Base-by-base conservation (phyloP, 441 rosid species). In the Macaranga tanarius region DNA sequence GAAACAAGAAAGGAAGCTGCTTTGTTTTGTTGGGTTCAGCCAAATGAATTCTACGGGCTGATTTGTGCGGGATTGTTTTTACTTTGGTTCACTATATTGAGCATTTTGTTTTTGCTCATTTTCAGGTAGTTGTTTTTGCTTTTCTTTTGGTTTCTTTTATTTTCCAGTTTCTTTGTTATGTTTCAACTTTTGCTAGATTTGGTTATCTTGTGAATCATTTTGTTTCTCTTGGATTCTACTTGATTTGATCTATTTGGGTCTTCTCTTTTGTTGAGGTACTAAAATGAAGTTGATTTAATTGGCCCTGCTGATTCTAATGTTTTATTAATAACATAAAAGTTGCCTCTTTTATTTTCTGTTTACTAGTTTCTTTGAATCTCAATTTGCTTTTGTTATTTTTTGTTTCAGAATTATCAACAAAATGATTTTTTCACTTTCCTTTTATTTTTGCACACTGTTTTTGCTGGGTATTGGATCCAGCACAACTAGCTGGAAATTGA, bases 391-490 rank as follows among this genome's bases (percentile, higher is more conserved):
- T 55, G n/a, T 26, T 77, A 40, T 72, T 74, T 73, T 57, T 56
- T 47, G 55, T 71, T 72, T 47, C 22, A 17, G 62, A 73, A 60
- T 67, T 76, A 17, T 65, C 48, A 7, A 45, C 4, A 57, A 40
- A 78, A 7, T 34, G 38, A 34, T 34, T 22, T 65, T 45, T 25
- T 20, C 11, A 23, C 4, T 48, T 13, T 10, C 19, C 7, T 73
- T 38, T 3, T 28, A 34, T 15, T 40, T 26, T 47, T 34, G 3
- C 48, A 11, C 20, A 65, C 65, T 68, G 61, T 62, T 75, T 69
- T 75, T 73, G 40, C 66, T 69, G 47, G 66, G 57, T 61, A 65
- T 16, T 71, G 81, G 84, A 85, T 84, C 86, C 85, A 69, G 59
- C 60, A 12, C 70, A 74, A 48, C 65, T 54, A 67, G 73, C 65